A percentile compares a stretch with the other conserved stretches of the same genome.
These are phyloP conservation scores for Musa itinerans DNA, from an alignment of 176 grass and related monocot genomes.

Conservation along the genomic window DNA sequence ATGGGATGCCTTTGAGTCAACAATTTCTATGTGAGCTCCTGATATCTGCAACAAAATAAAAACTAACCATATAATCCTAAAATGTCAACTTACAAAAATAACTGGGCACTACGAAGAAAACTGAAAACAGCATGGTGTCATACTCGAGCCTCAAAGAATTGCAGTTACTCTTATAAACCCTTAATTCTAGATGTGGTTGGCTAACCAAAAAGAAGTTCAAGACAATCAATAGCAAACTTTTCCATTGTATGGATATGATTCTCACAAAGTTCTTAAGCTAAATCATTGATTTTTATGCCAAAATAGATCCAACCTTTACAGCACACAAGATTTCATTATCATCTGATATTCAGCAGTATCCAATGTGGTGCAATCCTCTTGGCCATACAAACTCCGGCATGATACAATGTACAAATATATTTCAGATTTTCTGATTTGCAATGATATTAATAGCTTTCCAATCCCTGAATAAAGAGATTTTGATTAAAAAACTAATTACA, in stretches of 20 bases:
- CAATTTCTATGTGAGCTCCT: slow-evolving; percentile 77
- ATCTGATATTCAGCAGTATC: neutral
- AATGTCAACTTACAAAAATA: neutral
- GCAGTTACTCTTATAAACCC: neutral
- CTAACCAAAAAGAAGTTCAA: neutral
- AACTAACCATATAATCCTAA: slow-evolving; percentile 10
- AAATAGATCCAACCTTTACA: no score
- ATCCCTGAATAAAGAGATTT: neutral
- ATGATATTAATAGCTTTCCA: neutral
- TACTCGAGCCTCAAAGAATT: neutral
- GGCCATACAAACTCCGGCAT: neutral
- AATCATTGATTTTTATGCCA: no score
- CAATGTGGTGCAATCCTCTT: neutral
- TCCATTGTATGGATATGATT: neutral
- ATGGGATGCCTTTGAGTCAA: slow-evolving; percentile 71
- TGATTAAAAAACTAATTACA: neutral
- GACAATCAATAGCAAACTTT: neutral
- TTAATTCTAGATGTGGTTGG: neutral
- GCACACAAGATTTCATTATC: neutral
- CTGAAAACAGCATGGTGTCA: neutral
- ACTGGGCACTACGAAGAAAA: neutral
- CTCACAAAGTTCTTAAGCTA: neutral
- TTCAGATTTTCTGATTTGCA: no score
- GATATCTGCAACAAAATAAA: slow-evolving; percentile 64
- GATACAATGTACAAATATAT: no score